Evolutionary conservation across 345 rosid species (phyloP).

Genomic region (Mallotus nudiflorus): DNA sequence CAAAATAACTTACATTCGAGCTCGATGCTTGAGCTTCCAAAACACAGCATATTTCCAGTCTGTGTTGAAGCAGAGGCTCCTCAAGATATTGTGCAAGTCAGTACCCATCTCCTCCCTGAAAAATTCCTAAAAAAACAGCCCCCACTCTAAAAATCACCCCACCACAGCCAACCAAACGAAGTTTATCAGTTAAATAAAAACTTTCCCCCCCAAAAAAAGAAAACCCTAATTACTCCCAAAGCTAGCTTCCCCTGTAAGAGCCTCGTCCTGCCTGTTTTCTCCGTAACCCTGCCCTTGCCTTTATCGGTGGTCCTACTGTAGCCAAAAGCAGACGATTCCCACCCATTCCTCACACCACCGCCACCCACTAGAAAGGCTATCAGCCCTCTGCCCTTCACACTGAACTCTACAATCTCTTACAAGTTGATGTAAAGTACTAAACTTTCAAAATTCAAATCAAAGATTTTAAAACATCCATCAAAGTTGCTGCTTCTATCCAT

Average conservation of each 20-base stretch:
- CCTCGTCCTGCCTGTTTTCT: constrained; percentile 98
- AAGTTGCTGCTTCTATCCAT: constrained; percentile 23
- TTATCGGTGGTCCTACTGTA: constrained; percentile 83
- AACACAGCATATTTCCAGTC: constrained; percentile 85
- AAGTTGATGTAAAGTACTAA: constrained; percentile 9
- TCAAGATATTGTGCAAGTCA: constrained; percentile 55
- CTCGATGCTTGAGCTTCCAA: constrained; percentile 80
- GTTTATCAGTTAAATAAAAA: constrained; percentile 19
- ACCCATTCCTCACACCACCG: constrained; percentile 64
- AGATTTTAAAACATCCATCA: neutral
- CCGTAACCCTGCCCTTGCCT: constrained; percentile 79
- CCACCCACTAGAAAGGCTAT: constrained; percentile 9
- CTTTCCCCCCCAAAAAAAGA: constrained; percentile 13
- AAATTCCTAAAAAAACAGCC: constrained; percentile 17
- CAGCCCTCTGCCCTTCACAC: constrained; percentile 8
- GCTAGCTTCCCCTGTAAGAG: constrained; percentile 93
- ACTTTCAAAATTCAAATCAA: constrained; percentile 22
- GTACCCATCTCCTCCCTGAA: constrained; percentile 46
- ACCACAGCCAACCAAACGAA: constrained; percentile 9
- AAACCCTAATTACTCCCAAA: constrained; percentile 16
- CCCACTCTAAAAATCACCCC: constrained; percentile 25
- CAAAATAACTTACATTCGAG: constrained; percentile 60
- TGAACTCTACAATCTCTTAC: constrained; percentile 18
- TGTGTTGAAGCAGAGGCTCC: constrained; percentile 71
- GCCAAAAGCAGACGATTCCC: constrained; percentile 67